Evolutionary conservation across 1,284 basidiomycete species (phyloP), one percentile per base, ranked within the genome.

Genomic region (Ganoderma sp.): DNA sequence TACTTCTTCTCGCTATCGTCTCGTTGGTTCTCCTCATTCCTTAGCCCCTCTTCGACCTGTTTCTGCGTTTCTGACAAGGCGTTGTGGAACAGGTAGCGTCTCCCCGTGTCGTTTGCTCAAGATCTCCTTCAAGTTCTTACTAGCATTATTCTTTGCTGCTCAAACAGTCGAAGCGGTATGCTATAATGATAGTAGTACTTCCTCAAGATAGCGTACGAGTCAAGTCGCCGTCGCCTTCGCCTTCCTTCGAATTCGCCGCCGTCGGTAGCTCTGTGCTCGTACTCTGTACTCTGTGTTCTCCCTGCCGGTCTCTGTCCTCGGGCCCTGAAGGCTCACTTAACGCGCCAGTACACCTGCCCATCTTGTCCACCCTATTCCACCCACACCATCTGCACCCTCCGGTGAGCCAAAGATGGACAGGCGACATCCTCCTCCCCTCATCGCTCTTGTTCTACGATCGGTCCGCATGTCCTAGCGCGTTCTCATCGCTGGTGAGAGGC

Each of bases 181-280:
- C 48, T 22, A 52, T 14, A 25, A 52, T 52, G 10, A 52, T 5
- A 22, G 22, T n/a, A 41, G 58, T 15, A 15, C 25, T 41, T 8
- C 39, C 48, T 22, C 58, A 25, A 25, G 39, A 15, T 60, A 60
- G 58, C 58, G 14, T 59, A 39, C 57, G 22, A 22, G 34, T 60
- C 58, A 60, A 60, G 37, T 60, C 58, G 58, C 58, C 58, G 58
- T 15, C 34, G 56, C 9, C 56, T 42, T 60, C 58, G n/a, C n/a
- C 41, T 52, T 52, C 48, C 48, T 52, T 22, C 48, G 7, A 56
- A 34, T 60, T 60, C 58, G n/a, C 58, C 58, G 22, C 39, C 22
- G 39, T 22, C 58, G 58, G 58, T n/a, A 43, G 41, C 37, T 34
- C 37, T 4, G 39, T 22, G 58, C 15, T 42, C 58, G 37, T 41